These are phyloP conservation scores for Neonectria magnoliae DNA, from an alignment of 2,329 filamentous ascomycete genomes.

Conservation along the genomic window DNA sequence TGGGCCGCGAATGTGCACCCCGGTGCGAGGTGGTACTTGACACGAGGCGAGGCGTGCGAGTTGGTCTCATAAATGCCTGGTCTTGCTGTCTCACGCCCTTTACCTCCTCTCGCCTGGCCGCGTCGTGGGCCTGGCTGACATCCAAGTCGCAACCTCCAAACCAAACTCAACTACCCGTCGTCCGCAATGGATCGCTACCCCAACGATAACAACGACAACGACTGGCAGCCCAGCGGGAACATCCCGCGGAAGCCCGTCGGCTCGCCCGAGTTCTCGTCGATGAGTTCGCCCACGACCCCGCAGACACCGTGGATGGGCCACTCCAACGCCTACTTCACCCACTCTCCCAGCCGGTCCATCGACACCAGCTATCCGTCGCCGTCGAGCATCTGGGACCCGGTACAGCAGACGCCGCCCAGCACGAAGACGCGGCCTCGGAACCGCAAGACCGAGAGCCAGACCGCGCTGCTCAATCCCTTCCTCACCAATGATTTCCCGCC, in stretches of 20 bases:
- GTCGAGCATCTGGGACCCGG: background rate
- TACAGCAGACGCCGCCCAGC: background rate
- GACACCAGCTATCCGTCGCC: background rate
- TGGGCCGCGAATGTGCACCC: background rate
- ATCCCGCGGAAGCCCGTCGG: background rate
- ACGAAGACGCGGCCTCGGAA: background rate
- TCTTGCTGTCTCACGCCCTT: background rate
- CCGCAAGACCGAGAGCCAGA: background rate
- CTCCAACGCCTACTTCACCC: background rate
- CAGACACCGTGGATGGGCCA: constrained; percentile 1
- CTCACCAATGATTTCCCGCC: background rate
- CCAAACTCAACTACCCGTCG: background rate
- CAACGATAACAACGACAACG: background rate
- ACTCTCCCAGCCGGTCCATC: background rate
- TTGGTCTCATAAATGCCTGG: background rate
- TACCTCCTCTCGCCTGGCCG: background rate
- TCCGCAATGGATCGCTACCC: background rate
- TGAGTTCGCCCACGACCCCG: background rate
- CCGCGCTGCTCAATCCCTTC: background rate
- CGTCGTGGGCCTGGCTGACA: background rate
- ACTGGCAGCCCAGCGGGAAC: background rate
- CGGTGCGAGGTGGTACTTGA: background rate
- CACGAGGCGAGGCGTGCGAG: background rate
- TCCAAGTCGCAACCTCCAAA: background rate
- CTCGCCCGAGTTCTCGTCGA: background rate